phyloP scores from a whole-genome alignment of 768 basidiomycete species.

The Tricholoma terreum region DNA sequence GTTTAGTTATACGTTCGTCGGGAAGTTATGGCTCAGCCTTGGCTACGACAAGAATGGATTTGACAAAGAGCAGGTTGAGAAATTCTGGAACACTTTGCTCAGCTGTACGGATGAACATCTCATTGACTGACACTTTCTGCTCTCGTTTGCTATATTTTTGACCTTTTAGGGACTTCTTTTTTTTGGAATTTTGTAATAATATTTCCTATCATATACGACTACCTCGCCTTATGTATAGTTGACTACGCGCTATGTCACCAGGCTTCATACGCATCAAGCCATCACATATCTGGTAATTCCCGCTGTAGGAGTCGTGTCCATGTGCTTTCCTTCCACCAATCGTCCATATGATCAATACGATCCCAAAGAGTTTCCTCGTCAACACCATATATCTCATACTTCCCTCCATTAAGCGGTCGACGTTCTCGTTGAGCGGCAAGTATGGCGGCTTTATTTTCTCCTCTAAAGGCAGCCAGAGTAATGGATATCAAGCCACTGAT shows the following conservation, averaged over 20 bases:
- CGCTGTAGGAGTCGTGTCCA: slow-evolving; percentile 80
- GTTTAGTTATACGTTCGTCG: slow-evolving; percentile 77
- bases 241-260: neutral
- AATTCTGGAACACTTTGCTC: slow-evolving; percentile 65
- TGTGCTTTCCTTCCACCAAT: slow-evolving; percentile 92
- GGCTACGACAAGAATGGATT: slow-evolving; percentile 81
- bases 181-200: neutral
- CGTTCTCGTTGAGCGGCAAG: slow-evolving; percentile 81
- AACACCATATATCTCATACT: slow-evolving; percentile 83
- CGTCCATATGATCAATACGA: slow-evolving; percentile 75
- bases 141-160: neutral
- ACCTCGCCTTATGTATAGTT: slow-evolving; percentile 9
- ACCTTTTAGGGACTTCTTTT: neutral
- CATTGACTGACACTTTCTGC: slow-evolving; percentile 9
- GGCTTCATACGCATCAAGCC: too few species aligned
- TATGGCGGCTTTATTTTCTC: slow-evolving; percentile 77
- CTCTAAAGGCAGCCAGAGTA: slow-evolving; percentile 39
- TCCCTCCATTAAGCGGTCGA: slow-evolving; percentile 58
- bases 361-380: slow-evolving; percentile 87
- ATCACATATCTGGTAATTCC: slow-evolving; percentile 74
- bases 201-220: too few species aligned
- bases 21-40: slow-evolving; percentile 74
- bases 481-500: slow-evolving; percentile 1
- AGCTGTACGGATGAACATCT: slow-evolving; percentile 58
- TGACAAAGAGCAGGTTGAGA: slow-evolving; percentile 53